Evolutionary conservation across 345 rosid species (phyloP).

Genomic region (sweet orange (Citrus sinensis)): DVS_A1.0 CM039164.1:5126501-5127000

Average conservation of each 20-base stretch:
- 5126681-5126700: neutral
- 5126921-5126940: neutral
- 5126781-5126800: neutral
- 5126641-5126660: constrained; percentile 99
- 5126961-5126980: neutral
- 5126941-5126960: neutral
- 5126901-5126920: neutral
- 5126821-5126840: neutral
- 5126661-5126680: constrained; percentile 93
- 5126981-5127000: neutral
- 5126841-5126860: neutral
- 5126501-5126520: neutral
- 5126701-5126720: neutral
- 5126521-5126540: neutral
- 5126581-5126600: constrained; percentile 64
- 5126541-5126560: neutral
- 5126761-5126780: neutral
- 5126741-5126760: neutral
- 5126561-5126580: constrained; percentile 17
- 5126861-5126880: neutral
- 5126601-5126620: constrained; percentile 97
- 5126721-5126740: neutral
- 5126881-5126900: neutral
- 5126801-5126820: neutral
- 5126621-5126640: constrained; percentile 96